Evolutionary conservation across 2,329 filamentous ascomycete species (phyloP).

Genomic region (Nemania abortiva): DNA sequence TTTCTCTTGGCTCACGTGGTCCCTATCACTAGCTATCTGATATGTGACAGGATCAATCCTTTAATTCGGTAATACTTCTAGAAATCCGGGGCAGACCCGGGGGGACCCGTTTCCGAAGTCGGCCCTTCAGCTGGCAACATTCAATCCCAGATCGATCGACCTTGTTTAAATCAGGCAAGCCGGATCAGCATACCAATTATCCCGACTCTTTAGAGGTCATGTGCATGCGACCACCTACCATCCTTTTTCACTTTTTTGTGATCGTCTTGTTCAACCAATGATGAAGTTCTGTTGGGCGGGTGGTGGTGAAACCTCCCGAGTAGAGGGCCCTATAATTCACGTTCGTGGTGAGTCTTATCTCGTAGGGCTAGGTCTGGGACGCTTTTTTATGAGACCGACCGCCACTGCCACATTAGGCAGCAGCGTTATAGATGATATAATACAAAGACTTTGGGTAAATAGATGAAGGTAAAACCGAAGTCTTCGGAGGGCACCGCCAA

Average conservation of each 20-base stretch:
- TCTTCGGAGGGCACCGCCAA: background rate
- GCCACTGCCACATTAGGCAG: background rate
- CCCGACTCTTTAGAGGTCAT: conserved; percentile 4
- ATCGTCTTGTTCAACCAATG: background rate
- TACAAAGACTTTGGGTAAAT: no score
- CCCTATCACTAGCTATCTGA: background rate
- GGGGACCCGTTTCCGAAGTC: conserved; percentile 20
- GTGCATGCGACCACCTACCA: conserved; percentile 1
- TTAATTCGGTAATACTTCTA: background rate
- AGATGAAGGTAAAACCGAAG: background rate
- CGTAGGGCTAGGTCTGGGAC: background rate
- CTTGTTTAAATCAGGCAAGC: conserved; percentile 29
- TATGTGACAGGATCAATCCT: conserved; percentile 1
- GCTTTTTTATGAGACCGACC: background rate
- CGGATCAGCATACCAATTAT: background rate
- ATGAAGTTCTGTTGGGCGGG: background rate
- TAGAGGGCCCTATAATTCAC: background rate
- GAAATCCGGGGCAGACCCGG: background rate
- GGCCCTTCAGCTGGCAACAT: conserved; percentile 17
- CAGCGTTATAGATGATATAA: no score
- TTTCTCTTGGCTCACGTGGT: background rate
- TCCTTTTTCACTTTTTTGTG: background rate
- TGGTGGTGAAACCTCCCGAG: background rate
- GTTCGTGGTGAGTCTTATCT: background rate
- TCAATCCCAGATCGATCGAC: conserved; percentile 6